Conservation (phyloP, 2,329 filamentous ascomycete genomes). For the Chaetomium strumarium region DNA sequence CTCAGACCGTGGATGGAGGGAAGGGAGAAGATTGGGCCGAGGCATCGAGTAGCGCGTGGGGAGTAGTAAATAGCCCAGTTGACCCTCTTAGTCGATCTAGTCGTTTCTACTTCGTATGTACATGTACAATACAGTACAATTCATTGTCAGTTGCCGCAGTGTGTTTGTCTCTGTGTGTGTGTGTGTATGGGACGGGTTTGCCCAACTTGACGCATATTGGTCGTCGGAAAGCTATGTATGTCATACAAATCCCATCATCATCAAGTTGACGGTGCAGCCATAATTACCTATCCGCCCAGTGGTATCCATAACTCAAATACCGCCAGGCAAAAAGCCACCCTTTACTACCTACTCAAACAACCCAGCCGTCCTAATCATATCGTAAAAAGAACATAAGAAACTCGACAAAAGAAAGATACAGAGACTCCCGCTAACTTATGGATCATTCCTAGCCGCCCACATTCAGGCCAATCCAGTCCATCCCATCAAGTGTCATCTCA, state of each 20-base stretch:
- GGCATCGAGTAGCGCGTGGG: too few species aligned
- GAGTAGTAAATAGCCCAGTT: not conserved
- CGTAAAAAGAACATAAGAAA: slow-evolving; percentile 14
- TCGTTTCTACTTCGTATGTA: too few species aligned
- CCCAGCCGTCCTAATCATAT: slow-evolving; percentile 4
- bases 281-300: not conserved
- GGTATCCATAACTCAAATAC: not conserved
- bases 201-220: not conserved
- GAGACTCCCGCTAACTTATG: not conserved
- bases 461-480: not conserved
- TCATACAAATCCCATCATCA: slow-evolving; percentile 5
- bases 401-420: slow-evolving; percentile 9
- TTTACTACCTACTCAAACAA: slow-evolving; percentile 3
- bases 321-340: slow-evolving; percentile 1
- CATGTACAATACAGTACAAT: too few species aligned
- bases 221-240: slow-evolving; percentile 1
- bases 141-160: not conserved
- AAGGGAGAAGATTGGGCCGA: slow-evolving; percentile 54
- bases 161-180: too few species aligned
- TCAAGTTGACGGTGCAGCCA: not conserved
- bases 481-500: not conserved
- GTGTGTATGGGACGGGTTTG: too few species aligned
- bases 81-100: too few species aligned
- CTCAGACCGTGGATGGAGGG: slow-evolving; percentile 81
- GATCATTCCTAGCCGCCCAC: not conserved